phyloP scores from a whole-genome alignment of 2,329 filamentous ascomycete genomes.

The Xylogone sp. region DNA sequence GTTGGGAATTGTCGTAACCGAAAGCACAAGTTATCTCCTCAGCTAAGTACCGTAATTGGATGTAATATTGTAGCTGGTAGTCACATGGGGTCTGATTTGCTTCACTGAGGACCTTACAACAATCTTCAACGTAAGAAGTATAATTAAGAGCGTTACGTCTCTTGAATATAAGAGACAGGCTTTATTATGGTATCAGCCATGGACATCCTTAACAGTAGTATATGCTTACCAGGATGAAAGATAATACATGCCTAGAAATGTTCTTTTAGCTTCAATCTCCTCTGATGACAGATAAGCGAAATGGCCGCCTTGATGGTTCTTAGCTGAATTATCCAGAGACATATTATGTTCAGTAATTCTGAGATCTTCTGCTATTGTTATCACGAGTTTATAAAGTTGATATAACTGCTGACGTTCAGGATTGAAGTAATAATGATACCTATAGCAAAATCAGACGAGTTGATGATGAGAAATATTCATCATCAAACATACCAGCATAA shows the following conservation, averaged over 20 bases:
- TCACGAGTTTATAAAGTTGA: constrained; percentile 27
- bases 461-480: not conserved
- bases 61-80: constrained; percentile 18
- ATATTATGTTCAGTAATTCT: constrained; percentile 13
- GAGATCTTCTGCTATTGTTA: constrained; percentile 26
- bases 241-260: constrained; percentile 24
- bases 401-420: constrained; percentile 26
- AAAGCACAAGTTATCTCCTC: constrained; percentile 24
- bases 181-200: constrained; percentile 2
- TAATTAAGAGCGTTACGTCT: constrained; percentile 22
- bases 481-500: constrained; percentile 47
- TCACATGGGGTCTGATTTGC: constrained; percentile 17
- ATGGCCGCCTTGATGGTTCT: constrained; percentile 1
- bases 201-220: not conserved
- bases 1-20: constrained; percentile 16
- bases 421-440: constrained; percentile 28
- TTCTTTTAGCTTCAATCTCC: constrained; percentile 20
- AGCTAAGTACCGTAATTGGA: constrained; percentile 20
- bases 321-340: constrained; percentile 6
- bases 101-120: constrained; percentile 15
- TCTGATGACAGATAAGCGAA: not conserved
- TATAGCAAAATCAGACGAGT: not conserved
- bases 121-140: constrained; percentile 19
- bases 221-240: constrained; percentile 20
- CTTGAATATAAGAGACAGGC: constrained; percentile 20